Evolutionary conservation across 768 basidiomycete species (phyloP).

Genomic region (Austroboletus eburneus): DNA sequence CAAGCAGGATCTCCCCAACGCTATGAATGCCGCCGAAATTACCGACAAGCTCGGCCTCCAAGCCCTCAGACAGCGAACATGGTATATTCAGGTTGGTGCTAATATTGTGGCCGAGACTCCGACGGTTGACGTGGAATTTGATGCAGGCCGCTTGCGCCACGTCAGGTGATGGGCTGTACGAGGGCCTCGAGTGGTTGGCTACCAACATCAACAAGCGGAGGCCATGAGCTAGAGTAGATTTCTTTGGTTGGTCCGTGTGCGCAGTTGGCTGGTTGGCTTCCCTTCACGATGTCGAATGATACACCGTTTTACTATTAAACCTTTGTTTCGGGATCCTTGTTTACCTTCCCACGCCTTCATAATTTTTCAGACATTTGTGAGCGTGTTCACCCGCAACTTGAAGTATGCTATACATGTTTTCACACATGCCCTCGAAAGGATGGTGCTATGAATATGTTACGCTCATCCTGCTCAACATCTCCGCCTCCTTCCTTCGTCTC

Average conservation of each 20-base stretch:
- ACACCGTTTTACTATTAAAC: conserved; percentile 41
- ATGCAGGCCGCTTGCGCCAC: conserved; percentile 93
- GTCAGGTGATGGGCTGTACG: conserved; percentile 97
- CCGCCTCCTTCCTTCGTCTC: conserved; percentile 71
- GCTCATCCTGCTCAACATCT: conserved; percentile 61
- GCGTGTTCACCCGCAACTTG: conserved; percentile 11
- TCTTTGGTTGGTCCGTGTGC: conserved; percentile 35
- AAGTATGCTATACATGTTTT: conserved; percentile 18
- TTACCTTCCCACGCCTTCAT: conserved; percentile 18
- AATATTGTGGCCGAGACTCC: neutral
- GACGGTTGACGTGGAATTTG: conserved; percentile 15
- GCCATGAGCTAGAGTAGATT: conserved; percentile 44
- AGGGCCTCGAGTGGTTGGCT: conserved; percentile 96
- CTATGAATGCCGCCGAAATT: conserved; percentile 99
- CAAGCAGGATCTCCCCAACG: conserved; percentile 99
- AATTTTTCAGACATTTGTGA: conserved; percentile 5
- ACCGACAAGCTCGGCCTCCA: conserved; percentile 99
- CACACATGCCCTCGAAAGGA: conserved; percentile 4
- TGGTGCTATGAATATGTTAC: conserved; percentile 13
- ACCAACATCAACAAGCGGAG: conserved; percentile 80
- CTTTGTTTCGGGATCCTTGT: conserved; percentile 26
- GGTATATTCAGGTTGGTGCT: conserved; percentile 87
- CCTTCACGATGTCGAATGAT: conserved; percentile 55
- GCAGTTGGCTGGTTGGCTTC: conserved; percentile 56
- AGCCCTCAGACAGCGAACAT: conserved; percentile 92